These are phyloP conservation scores for Marchantia polymorpha DNA, from an alignment of 225 moss, liverwort and hornwort species.

Conservation along the genomic window DNA sequence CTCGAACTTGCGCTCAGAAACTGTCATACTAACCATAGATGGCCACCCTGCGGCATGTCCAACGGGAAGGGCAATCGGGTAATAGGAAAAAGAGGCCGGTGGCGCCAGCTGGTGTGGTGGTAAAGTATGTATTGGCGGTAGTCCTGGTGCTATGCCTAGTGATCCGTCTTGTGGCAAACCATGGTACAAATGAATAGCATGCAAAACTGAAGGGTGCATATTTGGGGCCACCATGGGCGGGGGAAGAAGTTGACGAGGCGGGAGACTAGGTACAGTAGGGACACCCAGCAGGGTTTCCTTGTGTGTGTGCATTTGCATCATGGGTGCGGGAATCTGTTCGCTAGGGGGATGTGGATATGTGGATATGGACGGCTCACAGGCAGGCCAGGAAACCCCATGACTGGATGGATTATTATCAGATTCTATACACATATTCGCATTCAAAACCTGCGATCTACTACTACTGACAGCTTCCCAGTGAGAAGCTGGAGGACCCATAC, in stretches of 20 bases:
- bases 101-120: constrained; percentile 29
- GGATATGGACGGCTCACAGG: constrained; percentile 27
- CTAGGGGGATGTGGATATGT: constrained; percentile 23
- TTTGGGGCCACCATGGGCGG: constrained; percentile 34
- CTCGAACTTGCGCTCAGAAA: constrained; percentile 44
- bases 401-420: constrained; percentile 16
- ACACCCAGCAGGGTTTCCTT: constrained; percentile 41
- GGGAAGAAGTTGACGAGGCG: constrained; percentile 31
- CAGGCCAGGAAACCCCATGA: constrained; percentile 21
- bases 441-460: constrained; percentile 24
- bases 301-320: constrained; percentile 38
- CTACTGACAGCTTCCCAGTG: constrained; percentile 18
- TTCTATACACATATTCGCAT: constrained; percentile 24
- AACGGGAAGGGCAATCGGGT: constrained; percentile 28
- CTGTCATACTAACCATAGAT: constrained; percentile 31
- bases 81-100: constrained; percentile 33
- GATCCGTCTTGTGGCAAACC: constrained; percentile 32
- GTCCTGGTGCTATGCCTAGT: constrained; percentile 23
- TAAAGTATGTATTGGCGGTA: constrained; percentile 31
- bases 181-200: constrained; percentile 33
- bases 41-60: constrained; percentile 31
- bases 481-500: constrained; percentile 22
- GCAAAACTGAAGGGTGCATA: constrained; percentile 32
- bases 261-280: constrained; percentile 36
- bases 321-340: constrained; percentile 28